Conservation (phyloP, 2,329 filamentous ascomycete genomes). For the Fusarium sp. region DNA sequence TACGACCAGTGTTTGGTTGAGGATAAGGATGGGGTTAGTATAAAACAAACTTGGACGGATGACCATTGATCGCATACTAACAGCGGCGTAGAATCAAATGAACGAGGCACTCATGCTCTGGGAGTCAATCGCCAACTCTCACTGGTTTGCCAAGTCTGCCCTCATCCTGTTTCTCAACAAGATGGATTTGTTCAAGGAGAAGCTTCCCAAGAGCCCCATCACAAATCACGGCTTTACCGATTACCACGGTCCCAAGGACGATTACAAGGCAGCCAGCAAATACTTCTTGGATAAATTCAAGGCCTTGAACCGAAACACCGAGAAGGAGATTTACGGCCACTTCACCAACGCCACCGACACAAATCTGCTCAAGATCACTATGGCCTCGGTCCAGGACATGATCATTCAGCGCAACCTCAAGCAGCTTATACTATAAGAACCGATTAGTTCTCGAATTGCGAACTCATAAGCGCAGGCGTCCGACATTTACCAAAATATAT, state of each 20-base stretch:
- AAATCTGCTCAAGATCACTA: conserved; percentile 87
- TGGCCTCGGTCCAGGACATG: conserved; percentile 90
- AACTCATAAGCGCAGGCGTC: conserved; percentile 10
- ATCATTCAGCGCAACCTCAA: conserved; percentile 88
- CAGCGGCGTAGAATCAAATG: conserved; percentile 83
- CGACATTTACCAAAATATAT: conserved; percentile 11
- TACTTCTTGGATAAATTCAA: conserved; percentile 89
- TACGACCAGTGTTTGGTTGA: conserved; percentile 98
- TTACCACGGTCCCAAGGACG: conserved; percentile 79
- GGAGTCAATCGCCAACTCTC: conserved; percentile 87
- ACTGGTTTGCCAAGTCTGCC: conserved; percentile 87
- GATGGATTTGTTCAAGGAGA: conserved; percentile 87
- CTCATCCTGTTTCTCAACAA: conserved; percentile 91
- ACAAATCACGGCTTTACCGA: conserved; percentile 83
- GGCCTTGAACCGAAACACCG: conserved; percentile 78
- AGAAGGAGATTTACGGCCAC: conserved; percentile 75
- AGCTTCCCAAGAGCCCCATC: conserved; percentile 79
- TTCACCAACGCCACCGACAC: conserved; percentile 76
- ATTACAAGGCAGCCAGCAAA: conserved; percentile 82
- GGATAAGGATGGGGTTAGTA: conserved; percentile 91
- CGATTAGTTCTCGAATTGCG: neutral
- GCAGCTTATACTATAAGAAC: conserved; percentile 72
- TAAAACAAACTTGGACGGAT: neutral
- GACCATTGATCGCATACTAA: conserved; percentile 23
- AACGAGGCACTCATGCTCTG: conserved; percentile 90